phyloP scores from a whole-genome alignment of 75 land plant species.

The Adiantum capillusveneris region DNA sequence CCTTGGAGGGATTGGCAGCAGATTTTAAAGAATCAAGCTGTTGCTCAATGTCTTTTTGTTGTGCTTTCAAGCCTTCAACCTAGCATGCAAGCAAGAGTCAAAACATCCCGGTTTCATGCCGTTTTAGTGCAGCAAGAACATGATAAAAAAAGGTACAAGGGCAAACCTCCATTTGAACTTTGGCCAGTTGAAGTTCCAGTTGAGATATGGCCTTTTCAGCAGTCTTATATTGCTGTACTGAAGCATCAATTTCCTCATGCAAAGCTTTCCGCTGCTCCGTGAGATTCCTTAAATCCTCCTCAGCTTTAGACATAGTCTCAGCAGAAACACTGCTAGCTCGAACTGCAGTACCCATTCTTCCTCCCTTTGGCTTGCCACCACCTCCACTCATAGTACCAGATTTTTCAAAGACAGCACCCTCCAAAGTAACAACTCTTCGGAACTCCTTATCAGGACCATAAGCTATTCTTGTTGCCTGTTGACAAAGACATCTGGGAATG shows the following conservation, averaged over 20 bases:
- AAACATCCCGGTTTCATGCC: too few species aligned
- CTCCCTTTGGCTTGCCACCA: slow-evolving; percentile 86
- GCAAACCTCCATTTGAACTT: slow-evolving; percentile 68
- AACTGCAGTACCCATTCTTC: slow-evolving; percentile 88
- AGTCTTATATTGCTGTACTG: slow-evolving; percentile 47
- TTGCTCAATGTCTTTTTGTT: slow-evolving; percentile 49
- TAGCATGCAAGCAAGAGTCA: slow-evolving; percentile 6
- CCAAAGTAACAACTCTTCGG: slow-evolving; percentile 82
- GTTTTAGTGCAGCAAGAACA: too few species aligned
- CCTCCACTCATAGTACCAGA: slow-evolving; percentile 99
- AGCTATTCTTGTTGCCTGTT: slow-evolving; percentile 87
- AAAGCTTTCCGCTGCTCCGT: slow-evolving; percentile 37
- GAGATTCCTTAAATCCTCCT: slow-evolving; percentile 55
- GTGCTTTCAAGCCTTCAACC: slow-evolving; percentile 65
- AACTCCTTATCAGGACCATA: slow-evolving; percentile 72
- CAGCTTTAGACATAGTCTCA: slow-evolving; percentile 62
- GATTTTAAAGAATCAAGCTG: slow-evolving; percentile 60
- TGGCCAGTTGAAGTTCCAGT: slow-evolving; percentile 69
- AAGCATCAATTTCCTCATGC: slow-evolving; percentile 43
- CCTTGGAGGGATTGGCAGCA: slow-evolving; percentile 52
- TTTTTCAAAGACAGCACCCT: slow-evolving; percentile 89
- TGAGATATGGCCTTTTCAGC: slow-evolving; percentile 46
- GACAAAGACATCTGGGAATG: neutral
- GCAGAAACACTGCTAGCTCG: slow-evolving; percentile 62
- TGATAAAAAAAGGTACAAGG: too few species aligned